Evolutionary conservation across 2,329 filamentous ascomycete genomes (phyloP), one percentile per base, ranked within the genome.

Genomic region (Botryosphaeria dothidea): DNA sequence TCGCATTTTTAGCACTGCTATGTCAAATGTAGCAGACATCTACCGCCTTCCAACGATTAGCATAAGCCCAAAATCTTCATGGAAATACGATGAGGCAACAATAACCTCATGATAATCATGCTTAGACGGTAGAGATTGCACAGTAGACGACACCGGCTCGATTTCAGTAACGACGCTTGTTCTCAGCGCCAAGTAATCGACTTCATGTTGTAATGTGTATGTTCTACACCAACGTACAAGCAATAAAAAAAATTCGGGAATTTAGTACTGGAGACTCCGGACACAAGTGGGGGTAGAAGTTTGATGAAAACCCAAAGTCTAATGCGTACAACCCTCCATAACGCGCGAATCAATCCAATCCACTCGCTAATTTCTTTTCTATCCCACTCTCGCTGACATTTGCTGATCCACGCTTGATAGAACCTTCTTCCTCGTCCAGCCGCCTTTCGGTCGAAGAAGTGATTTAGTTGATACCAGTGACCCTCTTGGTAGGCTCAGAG

Each of bases 221-320:
- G 13, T 43, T 25, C 31, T 58, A 58, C 56, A 60, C 38, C 21
- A 34, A 31, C 25, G 27, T 46, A 60, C 25, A 46, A 34, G 5
- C 45, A 60, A 58, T 41, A 46, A 45, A 62, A 52, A 52, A 34
- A n/a, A n/a, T n/a, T 23, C 56, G 61, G 61, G 61, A 64, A 64
- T 56, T 64, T 38, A 64, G 49, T 56, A 64, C 49, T 54, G 49
- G 49, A 56, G 36, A 52, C 49, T 58, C 54, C 54, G 25, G 34
- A 29, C 29, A 38, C 45, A 49, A 46, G 31, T 38, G 48, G 46
- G 27, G 27, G n/a, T 19, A 41, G 36, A 64, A 54, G 56, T 34
- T 48, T 31, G 49, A 52, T 52, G 49, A 51, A 64, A 63, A 45
- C 36, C 60, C 48, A 34, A 64, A 64, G 61, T 64, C 61, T 64